Conservation (phyloP, 768 basidiomycete genomes). For the Tubosaeta sp. region DNA sequence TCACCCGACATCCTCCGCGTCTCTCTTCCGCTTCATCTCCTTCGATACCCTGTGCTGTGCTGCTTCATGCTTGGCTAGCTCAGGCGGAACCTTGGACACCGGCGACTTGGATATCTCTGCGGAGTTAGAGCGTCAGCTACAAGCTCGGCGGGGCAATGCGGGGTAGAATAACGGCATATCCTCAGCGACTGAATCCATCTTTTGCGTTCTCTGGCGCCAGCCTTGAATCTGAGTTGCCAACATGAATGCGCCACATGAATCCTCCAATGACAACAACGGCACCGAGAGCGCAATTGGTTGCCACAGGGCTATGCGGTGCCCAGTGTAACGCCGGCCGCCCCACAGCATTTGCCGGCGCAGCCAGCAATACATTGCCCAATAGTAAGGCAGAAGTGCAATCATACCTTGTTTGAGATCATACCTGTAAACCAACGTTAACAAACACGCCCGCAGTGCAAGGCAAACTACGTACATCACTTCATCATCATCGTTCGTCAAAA, state of each 20-base stretch:
- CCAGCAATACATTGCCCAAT: not conserved
- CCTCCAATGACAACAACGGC: not conserved
- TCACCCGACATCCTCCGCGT: conserved; percentile 70
- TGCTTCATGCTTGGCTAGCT: conserved; percentile 87
- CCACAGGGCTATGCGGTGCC: not conserved
- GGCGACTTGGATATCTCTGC: conserved; percentile 93
- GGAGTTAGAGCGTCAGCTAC: conserved; percentile 14
- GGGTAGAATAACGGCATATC: conserved; percentile 4
- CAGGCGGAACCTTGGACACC: conserved; percentile 81
- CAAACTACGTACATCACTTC: conserved; percentile 81
- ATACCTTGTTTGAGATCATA: conserved; percentile 93
- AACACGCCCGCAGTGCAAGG: not conserved
- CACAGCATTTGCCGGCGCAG: not conserved
- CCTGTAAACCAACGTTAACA: conserved; percentile 40
- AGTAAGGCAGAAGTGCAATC: conserved; percentile 11
- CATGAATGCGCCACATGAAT: not conserved
- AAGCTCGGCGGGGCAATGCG: conserved; percentile 9
- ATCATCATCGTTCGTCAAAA: conserved; percentile 93
- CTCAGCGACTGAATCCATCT: not conserved
- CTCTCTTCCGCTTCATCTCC: conserved; percentile 94
- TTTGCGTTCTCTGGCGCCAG: not conserved
- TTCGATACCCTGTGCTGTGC: conserved; percentile 87
- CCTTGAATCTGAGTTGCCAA: no score
- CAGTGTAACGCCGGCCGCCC: not conserved
- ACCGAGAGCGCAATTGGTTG: not conserved